Evolutionary conservation across 192 early-diverging fungal species (phyloP).

Genomic region (Coemansia sp.): DNA sequence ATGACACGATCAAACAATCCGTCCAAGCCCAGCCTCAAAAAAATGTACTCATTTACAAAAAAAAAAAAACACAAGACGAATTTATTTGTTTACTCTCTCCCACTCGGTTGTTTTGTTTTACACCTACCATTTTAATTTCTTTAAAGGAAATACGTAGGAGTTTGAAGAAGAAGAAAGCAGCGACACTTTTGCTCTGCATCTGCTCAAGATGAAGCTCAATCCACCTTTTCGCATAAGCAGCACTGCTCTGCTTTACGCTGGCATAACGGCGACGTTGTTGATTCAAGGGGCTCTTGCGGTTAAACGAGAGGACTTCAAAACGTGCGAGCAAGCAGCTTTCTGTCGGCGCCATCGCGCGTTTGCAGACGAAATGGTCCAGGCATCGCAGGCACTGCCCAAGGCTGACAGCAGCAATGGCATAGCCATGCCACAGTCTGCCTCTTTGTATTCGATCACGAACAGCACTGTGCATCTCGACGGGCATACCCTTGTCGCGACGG

Average conservation of each 20-base stretch:
- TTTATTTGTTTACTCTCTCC: too few species aligned
- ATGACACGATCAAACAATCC: too few species aligned
- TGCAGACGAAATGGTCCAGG: constrained; percentile 65
- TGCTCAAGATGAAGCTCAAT: constrained; percentile 4
- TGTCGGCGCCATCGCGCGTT: constrained; percentile 86
- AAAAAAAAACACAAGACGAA: too few species aligned
- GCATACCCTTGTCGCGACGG: constrained; percentile 29
- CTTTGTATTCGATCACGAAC: constrained; percentile 67
- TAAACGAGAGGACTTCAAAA: constrained; percentile 89
- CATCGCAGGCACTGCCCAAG: constrained; percentile 18
- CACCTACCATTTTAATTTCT: not conserved
- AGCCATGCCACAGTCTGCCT: constrained; percentile 25
- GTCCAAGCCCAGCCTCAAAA: too few species aligned
- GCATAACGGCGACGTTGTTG: constrained; percentile 19
- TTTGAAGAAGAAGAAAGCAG: not conserved
- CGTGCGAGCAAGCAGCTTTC: constrained; percentile 83
- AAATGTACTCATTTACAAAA: too few species aligned
- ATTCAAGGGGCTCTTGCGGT: constrained; percentile 53
- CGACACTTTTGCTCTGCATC: not conserved
- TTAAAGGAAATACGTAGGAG: not conserved
- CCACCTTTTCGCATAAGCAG: constrained; percentile 1
- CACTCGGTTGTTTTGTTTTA: not conserved
- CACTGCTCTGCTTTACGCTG: constrained; percentile 25
- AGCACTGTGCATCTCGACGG: constrained; percentile 60
- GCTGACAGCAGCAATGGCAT: not conserved